Base-by-base conservation (phyloP, 495 filamentous ascomycete genomes). In the Tuber melanosporum region DNA sequence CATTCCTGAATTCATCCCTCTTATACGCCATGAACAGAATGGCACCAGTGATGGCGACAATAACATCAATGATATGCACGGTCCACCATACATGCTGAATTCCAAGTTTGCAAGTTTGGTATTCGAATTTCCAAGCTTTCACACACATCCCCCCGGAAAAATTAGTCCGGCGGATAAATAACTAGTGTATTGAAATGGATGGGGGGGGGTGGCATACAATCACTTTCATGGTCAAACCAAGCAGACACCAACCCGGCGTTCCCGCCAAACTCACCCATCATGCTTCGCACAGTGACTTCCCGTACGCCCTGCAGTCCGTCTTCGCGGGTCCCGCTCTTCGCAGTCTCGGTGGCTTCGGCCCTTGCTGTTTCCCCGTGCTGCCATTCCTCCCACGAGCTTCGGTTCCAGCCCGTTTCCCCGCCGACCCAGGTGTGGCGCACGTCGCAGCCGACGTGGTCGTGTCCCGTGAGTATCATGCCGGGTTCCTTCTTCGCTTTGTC, bases 241-340 rank as follows among this genome's bases (percentile, higher is more conserved):
- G 91, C 86, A 62, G 91, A 94, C 66, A 99, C 83, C 44, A 99
- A 85, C 0, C 93, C 96, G 0, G 93, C 94, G 83, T 97, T 94
- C 7, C 95, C 95, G 32, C 90, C 91, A 82, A 90, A 98, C 42
- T 92, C 92, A 41, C 95, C 95, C 95, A 99, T 99, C 95, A 99
- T 98, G 80, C 93, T 97, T n/a, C 93, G 89, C 8, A 98, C 91
- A 0, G 95, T 99, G 73, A 98, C 89, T 85, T 98, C 95, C 3
- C 94, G 86, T n/a, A 97, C 86, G 0, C 89, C 89, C 1, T 89
- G 88, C 72, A 71, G 47, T 6, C 20, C 20, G 14, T 15, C 42
- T 26, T 42, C 66, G 87, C 32, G 0, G 82, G 84, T 0, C 83
- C 87, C 71, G 5, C 84, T 75, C 57, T 79, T 73, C 45, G 70